Conservation (phyloP, 257 asterid species). For the Solanum raphanifolium region DNA sequence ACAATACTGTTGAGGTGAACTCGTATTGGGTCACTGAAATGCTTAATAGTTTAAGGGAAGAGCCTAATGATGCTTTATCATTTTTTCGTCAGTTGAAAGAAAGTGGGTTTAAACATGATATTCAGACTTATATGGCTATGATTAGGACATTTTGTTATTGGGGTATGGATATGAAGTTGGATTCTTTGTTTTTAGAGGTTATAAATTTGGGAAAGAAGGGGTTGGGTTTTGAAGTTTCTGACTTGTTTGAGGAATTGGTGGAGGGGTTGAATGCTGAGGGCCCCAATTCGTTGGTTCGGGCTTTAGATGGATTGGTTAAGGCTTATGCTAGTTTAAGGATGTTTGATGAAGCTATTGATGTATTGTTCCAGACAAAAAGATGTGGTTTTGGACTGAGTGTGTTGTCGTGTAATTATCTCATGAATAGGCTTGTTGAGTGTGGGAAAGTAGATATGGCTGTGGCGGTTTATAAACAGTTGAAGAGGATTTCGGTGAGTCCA, state of each 20-base stretch:
- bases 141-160: conserved; percentile 52
- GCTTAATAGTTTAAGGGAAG: conserved; percentile 34
- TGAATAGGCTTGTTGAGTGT: conserved; percentile 46
- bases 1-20: conserved; percentile 11
- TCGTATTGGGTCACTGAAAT: conserved; percentile 42
- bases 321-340: conserved; percentile 38
- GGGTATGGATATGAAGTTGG: conserved; percentile 39
- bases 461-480: conserved; percentile 44
- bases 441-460: conserved; percentile 41
- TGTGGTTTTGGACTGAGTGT: conserved; percentile 38
- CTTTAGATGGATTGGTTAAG: conserved; percentile 50
- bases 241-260: conserved; percentile 54
- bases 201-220: conserved; percentile 26
- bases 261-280: conserved; percentile 40
- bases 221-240: conserved; percentile 34
- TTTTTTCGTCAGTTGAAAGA: conserved; percentile 35
- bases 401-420: conserved; percentile 52
- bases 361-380: conserved; percentile 28
- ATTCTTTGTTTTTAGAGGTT: conserved; percentile 39
- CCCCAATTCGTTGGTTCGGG: conserved; percentile 27
- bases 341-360: conserved; percentile 65
- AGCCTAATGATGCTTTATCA: conserved; percentile 39
- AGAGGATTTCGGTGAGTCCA: conserved; percentile 40
- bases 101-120: conserved; percentile 44
- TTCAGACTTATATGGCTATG: conserved; percentile 42